Evolutionary conservation across 306 rosid genomes (phyloP), one percentile per base, ranked within the genome.

Genomic region (Dalbergia cultrata): DNA sequence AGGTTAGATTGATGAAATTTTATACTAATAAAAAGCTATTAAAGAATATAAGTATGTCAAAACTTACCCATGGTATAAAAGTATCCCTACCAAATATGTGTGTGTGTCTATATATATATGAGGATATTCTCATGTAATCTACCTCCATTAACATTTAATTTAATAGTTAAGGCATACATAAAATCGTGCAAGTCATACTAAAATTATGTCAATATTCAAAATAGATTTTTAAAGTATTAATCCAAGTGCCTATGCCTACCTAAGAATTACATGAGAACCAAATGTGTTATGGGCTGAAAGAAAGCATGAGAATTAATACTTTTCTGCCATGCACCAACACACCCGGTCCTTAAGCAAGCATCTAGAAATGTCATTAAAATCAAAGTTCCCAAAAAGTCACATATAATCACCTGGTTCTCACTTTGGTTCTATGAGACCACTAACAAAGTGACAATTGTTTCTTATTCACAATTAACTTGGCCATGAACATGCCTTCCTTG

Each of bases 271-370:
- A 9, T 13, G 41, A 60, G 66, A 60, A 60, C 66, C 41, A 67
- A 56, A 18, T 16, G 33, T 44, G 13, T 21, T 37, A 16, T 37
- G 47, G 5, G 17, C 8, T 43, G 44, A 72, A 80, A 31, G 47
- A 58, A 79, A 79, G 85, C 17, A 75, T 44, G 64, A 67, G 79
- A 72, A 76, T 49, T 67, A 67, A 77, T 81, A 71, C 87, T 81
- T 86, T 79, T 76, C 88, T 76, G 34, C 88, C 78, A 37, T 3
- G 9, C 68, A 77, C 60, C 73, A 54, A 54, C 22, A 60, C 67
- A 80, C 66, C 50, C 13, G 71, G 6, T 82, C 83, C 54, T 74
- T 64, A 88, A 86, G 90, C 81, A 91, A 84, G 90, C 81, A 85
- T 88, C 87, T 49, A 79, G 83, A 83, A 75, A 79, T 77, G 72